Conservation (phyloP, 768 basidiomycete genomes). For the Pleurotus eryngii region DNA sequence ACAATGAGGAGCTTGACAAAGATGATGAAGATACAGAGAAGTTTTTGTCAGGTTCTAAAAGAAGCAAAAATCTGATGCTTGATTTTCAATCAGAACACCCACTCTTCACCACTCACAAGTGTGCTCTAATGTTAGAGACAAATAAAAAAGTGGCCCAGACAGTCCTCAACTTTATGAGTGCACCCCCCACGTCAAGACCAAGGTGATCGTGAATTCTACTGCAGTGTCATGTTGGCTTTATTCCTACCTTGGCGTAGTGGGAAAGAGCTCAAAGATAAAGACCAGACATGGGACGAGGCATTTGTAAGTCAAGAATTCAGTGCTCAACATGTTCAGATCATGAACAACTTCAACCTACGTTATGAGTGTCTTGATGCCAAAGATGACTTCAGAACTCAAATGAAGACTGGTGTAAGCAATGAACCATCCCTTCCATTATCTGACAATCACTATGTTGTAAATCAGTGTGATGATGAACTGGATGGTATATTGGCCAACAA, state of each 20-base stretch:
- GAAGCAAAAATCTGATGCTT: background rate
- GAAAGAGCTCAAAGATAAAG: constrained; percentile 17
- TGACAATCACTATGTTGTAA: background rate
- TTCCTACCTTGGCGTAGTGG: constrained; percentile 31
- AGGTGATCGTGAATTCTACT: constrained; percentile 32
- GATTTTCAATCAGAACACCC: constrained; percentile 9
- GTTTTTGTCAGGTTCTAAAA: background rate
- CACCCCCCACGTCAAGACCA: constrained; percentile 26
- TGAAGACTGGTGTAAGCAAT: constrained; percentile 6
- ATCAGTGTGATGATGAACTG: background rate
- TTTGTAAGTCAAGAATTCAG: constrained; percentile 12
- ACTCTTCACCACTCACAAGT: constrained; percentile 8
- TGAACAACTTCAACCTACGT: constrained; percentile 21
- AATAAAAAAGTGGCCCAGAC: background rate
- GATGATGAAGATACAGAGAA: background rate
- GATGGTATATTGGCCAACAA: background rate
- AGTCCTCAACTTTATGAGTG: constrained; percentile 28
- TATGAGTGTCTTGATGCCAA: constrained; percentile 12
- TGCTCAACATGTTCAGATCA: constrained; percentile 9
- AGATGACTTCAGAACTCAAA: constrained; percentile 20
- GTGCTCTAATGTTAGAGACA: background rate
- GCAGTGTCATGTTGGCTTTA: constrained; percentile 26
- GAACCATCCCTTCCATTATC: background rate
- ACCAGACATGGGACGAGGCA: constrained; percentile 19
- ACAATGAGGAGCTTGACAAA: background rate